These are phyloP conservation scores for Adiantum capillusveneris DNA, from an alignment of 75 land plant genomes.

Conservation along the genomic window DNA sequence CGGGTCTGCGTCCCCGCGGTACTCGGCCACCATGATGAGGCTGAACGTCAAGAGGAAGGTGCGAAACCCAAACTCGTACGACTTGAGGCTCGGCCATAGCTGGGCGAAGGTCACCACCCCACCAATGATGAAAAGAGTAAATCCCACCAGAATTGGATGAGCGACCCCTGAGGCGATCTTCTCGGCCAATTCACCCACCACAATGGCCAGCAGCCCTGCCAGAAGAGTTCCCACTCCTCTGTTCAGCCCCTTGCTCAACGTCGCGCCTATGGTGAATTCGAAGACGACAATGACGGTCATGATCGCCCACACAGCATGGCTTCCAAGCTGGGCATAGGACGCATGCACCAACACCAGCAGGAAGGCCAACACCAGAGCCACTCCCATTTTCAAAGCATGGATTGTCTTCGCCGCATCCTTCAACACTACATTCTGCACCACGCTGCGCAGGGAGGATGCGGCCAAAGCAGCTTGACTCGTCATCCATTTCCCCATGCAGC, in stretches of 20 bases:
- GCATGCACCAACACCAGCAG: conserved; percentile 40
- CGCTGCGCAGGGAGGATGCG: no score
- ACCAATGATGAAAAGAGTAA: no score
- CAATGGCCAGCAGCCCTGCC: no score
- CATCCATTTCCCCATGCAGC: no score
- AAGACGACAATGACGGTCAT: conserved; percentile 71
- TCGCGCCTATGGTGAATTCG: conserved; percentile 51
- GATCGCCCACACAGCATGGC: conserved; percentile 65
- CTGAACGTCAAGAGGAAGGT: conserved; percentile 75
- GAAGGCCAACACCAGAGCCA: conserved; percentile 45
- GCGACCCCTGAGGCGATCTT: no score
- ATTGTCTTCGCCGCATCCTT: no score
- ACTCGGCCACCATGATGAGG: conserved; percentile 58
- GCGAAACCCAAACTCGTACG: conserved; percentile 75
- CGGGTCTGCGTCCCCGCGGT: conserved; percentile 41
- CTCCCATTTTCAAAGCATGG: conserved; percentile 47
- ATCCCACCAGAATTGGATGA: no score
- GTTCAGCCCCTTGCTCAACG: no score
- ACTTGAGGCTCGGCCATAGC: conserved; percentile 55
- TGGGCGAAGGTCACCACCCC: conserved; percentile 35
- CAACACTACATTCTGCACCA: no score
- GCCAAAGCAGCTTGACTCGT: no score
- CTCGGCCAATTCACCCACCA: no score
- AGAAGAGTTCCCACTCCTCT: no score
- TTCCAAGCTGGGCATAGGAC: conserved; percentile 37